Percentiles rank a stretch among this genome's conserved stretches.
These are phyloP conservation scores for Climacium dendroides DNA, from an alignment of 225 moss, liverwort and hornwort genomes.

Conservation along the genomic window DNA sequence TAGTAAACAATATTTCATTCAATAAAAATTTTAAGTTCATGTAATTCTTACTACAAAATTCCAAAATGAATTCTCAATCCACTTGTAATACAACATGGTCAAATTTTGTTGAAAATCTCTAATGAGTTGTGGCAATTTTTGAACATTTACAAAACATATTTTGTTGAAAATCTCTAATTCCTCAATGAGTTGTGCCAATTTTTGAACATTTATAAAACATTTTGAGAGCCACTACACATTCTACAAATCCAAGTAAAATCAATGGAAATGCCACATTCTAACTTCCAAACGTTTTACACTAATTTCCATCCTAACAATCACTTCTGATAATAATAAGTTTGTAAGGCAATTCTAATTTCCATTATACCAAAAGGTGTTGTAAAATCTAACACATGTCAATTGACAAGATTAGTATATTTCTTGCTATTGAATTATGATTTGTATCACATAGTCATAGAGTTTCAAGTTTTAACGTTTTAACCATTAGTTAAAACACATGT, in stretches of 20 bases:
- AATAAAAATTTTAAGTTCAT: accelerated
- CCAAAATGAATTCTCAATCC: accelerated
- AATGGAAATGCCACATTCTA: neutral
- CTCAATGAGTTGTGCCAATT: too few species aligned
- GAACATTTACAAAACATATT: neutral
- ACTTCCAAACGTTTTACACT: neutral
- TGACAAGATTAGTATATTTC: neutral
- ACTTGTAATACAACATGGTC: neutral
- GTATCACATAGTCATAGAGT: too few species aligned
- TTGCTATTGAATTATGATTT: neutral
- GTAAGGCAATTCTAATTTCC: neutral
- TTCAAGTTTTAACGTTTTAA: neutral
- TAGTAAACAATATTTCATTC: neutral
- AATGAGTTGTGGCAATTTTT: too few species aligned
- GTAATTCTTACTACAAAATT: neutral
- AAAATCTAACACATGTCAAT: neutral
- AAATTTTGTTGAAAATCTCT: neutral
- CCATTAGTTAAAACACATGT: neutral
- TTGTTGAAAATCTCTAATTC: neutral
- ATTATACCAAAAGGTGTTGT: neutral
- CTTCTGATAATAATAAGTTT: neutral
- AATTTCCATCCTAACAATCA: neutral
- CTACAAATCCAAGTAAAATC: neutral
- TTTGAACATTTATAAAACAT: neutral
- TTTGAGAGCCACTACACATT: neutral